Evolutionary conservation across 345 rosid genomes (phyloP).

Genomic region (Eucalyptus virginea): DNA sequence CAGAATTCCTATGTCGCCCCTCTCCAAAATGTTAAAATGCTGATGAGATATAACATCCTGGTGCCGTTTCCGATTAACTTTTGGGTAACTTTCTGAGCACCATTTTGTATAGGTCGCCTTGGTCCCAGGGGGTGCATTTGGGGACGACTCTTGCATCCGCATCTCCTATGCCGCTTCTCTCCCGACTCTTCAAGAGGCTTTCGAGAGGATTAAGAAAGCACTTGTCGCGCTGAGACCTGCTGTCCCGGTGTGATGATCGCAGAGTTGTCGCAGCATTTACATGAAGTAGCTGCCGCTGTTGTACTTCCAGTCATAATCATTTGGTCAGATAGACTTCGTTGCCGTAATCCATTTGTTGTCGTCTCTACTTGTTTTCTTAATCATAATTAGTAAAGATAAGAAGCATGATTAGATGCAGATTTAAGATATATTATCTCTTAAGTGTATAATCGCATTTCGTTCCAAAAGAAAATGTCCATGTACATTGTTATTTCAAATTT

Average conservation of each 20-base stretch:
- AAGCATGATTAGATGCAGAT: background rate
- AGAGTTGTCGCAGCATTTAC: background rate
- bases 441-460: background rate
- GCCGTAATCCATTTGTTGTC: background rate
- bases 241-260: constrained; percentile 22
- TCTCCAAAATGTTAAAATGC: background rate
- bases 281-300: background rate
- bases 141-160: constrained; percentile 78
- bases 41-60: background rate
- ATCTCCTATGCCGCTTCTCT: constrained; percentile 91
- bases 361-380: background rate
- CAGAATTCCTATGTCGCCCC: background rate
- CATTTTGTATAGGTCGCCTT: constrained; percentile 59
- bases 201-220: constrained; percentile 70
- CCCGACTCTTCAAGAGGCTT: constrained; percentile 62
- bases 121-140: constrained; percentile 98
- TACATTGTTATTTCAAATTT: background rate
- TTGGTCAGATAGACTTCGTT: background rate
- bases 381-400: background rate
- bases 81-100: background rate
- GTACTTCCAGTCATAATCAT: background rate
- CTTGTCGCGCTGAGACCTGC: constrained; percentile 40
- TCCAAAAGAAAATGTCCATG: background rate
- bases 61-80: background rate
- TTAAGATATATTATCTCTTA: background rate